Percentiles rank a stretch among this genome's conserved stretches.
These are phyloP conservation scores for Crataegus laevigata DNA, from an alignment of 306 rosid species.

Conservation along the genomic window DNA sequence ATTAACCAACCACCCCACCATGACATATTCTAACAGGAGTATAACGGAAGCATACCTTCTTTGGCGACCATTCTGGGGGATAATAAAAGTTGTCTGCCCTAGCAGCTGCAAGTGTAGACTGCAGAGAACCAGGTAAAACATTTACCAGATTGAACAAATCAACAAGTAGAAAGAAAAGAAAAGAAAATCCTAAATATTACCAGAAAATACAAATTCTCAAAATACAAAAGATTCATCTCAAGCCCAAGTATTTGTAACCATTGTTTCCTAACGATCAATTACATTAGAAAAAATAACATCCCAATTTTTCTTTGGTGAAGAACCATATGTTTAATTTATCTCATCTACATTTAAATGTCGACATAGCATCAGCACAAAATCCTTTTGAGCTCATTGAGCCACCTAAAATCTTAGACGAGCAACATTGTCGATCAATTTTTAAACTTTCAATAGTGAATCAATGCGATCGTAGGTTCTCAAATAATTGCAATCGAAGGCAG, in stretches of 20 bases:
- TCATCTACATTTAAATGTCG: neutral
- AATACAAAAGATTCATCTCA: slow-evolving; percentile 1
- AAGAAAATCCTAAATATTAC: neutral
- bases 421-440: neutral
- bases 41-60: slow-evolving; percentile 43
- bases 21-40: neutral
- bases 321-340: neutral
- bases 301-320: neutral
- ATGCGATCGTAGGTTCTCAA: neutral
- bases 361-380: neutral
- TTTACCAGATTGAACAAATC: slow-evolving; percentile 17
- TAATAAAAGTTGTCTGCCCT: slow-evolving; percentile 87
- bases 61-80: slow-evolving; percentile 94
- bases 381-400: neutral
- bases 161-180: neutral
- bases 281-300: neutral
- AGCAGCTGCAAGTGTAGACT: slow-evolving; percentile 96
- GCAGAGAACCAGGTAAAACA: slow-evolving; percentile 35
- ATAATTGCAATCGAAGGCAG: neutral
- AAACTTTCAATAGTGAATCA: neutral
- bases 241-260: neutral
- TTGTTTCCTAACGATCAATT: neutral
- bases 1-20: neutral
- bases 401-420: neutral
- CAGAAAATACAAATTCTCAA: neutral